Evolutionary conservation across 768 basidiomycete genomes (phyloP).

Genomic region (Gloeophyllum trabeum): DNA sequence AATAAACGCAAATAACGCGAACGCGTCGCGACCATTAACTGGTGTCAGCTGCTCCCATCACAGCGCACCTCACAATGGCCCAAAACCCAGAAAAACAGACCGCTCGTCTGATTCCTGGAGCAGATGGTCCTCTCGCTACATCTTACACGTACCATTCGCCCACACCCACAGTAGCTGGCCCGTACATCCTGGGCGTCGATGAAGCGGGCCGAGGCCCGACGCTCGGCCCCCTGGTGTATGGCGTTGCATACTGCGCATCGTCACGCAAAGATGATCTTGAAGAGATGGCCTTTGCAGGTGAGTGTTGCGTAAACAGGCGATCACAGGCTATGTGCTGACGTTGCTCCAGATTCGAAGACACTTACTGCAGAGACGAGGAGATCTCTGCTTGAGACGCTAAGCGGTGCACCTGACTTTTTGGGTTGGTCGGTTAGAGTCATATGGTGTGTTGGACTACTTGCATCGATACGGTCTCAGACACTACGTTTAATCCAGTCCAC

Average conservation of each 20-base stretch:
- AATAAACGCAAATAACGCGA: constrained; percentile 9
- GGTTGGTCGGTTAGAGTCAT: constrained; percentile 79
- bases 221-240: constrained; percentile 92
- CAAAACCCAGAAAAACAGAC: too few relatives aligned
- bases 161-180: constrained; percentile 54
- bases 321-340: neutral
- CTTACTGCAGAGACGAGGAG: constrained; percentile 64
- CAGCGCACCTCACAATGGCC: neutral
- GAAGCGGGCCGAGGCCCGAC: constrained; percentile 97
- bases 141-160: constrained; percentile 77
- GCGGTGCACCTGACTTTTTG: constrained; percentile 58
- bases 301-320: constrained; percentile 7
- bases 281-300: constrained; percentile 85
- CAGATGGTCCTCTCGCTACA: constrained; percentile 23
- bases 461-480: constrained; percentile 7
- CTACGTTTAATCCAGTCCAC: constrained; percentile 56
- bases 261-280: constrained; percentile 68
- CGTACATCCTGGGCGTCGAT: constrained; percentile 96
- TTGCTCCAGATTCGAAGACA: constrained; percentile 79
- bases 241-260: constrained; percentile 84
- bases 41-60: too few relatives aligned
- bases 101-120: neutral
- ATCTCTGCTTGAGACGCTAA: constrained; percentile 52
- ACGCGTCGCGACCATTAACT: constrained; percentile 5
- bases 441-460: constrained; percentile 27